These are phyloP conservation scores for Aspergillus panamensis DNA, from an alignment of 495 filamentous ascomycete species.

Conservation along the genomic window DNA sequence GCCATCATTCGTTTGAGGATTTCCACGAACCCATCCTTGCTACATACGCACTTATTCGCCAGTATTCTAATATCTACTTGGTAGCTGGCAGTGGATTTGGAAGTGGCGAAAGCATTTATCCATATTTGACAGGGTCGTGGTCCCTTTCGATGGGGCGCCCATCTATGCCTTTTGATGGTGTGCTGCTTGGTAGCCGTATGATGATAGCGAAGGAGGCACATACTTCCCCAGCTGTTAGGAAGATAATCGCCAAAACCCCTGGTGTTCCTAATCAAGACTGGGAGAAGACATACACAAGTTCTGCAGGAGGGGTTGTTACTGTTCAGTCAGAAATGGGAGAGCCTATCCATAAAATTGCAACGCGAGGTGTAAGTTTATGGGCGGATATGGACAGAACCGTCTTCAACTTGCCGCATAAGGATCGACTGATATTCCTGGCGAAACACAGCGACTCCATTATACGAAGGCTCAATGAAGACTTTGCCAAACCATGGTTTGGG, in stretches of 20 bases:
- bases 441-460: conserved; percentile 29
- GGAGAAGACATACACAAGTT: conserved; percentile 27
- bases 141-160: conserved; percentile 37
- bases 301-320: conserved; percentile 36
- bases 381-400: conserved; percentile 37
- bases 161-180: conserved; percentile 50
- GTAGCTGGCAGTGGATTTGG: conserved; percentile 51
- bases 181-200: conserved; percentile 46
- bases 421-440: conserved; percentile 26
- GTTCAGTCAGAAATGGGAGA: conserved; percentile 44
- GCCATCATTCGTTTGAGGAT: conserved; percentile 52
- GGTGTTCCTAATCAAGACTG: conserved; percentile 30
- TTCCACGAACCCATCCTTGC: conserved; percentile 47
- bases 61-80: conserved; percentile 44
- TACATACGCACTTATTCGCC: conserved; percentile 44
- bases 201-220: conserved; percentile 48
- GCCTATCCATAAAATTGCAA: conserved; percentile 44
- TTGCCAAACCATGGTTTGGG: conserved; percentile 41
- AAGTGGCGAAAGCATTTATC: conserved; percentile 43
- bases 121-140: conserved; percentile 47
- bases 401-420: conserved; percentile 30
- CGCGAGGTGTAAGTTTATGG: conserved; percentile 37
- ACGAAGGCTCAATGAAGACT: conserved; percentile 34
- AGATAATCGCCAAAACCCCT: conserved; percentile 27
- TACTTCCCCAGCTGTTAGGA: conserved; percentile 30